Evolutionary conservation across 768 basidiomycete species (phyloP), one percentile per base, ranked within the genome.

Genomic region (Hypholoma fasciculare): DNA sequence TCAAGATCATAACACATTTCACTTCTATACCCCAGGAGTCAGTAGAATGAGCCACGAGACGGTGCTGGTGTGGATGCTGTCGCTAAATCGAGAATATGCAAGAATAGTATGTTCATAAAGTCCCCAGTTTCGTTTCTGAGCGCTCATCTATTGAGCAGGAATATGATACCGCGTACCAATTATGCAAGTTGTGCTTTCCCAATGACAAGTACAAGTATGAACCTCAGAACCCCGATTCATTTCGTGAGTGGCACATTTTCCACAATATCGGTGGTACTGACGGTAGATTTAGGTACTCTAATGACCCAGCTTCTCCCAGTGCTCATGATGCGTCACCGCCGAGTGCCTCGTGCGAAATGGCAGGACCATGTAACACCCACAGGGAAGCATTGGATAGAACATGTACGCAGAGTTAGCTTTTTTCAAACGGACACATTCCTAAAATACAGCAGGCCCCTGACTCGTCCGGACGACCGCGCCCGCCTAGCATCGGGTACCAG

Each of bases 331-430:
- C 76, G 90, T 14, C 90, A 92, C 69, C 79, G 90, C 55, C 84
- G 90, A 39, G 88, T 92, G 71, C 88, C 90, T 1, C 78, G 90
- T 17, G 73, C 85, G 12, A 86, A 87, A 61, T 92, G 90, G 90
- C 78, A 80, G 58, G 89, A 90, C 61, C 80, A 80, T 56, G 71
- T 76, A 23, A 87, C 82, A 0, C 62, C 76, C 1, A 82, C 75
- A 43, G 89, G 89, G 43, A 92, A 92, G 63, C 89, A 88, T 61
- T 92, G 89, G 88, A 92, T 92, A 56, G 89, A 92, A 64, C 89
- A 89, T 78, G 87, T 87, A 54, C 52, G 51, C 56, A 2, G 16
- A 34, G 13, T 17, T 54, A 23, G n/a, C 11, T 23, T 53, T 16
- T 17, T 40, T 47, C 56, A 20, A 51, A 49, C 65, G 37, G 52